A percentile compares a stretch with the other conserved stretches of the same genome.
Evolutionary conservation across 768 basidiomycete genomes (phyloP).

Genomic region (Lentinula detonsa): DNA sequence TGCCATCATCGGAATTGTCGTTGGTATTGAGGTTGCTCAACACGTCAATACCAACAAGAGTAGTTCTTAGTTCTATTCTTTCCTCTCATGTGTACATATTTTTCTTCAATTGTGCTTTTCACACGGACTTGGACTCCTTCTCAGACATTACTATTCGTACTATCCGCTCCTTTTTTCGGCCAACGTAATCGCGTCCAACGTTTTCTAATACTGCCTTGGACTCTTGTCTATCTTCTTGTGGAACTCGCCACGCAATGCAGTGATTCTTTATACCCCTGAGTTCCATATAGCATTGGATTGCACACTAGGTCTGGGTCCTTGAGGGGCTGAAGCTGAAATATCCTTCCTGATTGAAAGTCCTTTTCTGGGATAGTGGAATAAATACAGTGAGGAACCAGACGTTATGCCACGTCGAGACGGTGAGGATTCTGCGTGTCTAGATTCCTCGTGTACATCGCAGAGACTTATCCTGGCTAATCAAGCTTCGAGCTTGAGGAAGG

Average conservation of each 20-base stretch:
- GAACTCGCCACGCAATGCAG: not conserved
- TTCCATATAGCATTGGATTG: not conserved
- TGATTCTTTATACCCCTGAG: not conserved
- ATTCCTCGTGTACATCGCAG: not conserved
- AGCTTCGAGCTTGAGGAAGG: not conserved
- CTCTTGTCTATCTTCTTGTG: not conserved
- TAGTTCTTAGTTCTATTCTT: not conserved
- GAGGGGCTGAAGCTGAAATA: not conserved
- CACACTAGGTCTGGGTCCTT: not conserved
- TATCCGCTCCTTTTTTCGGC: not conserved
- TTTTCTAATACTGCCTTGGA: not conserved
- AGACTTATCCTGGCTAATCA: not conserved
- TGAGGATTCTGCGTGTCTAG: not conserved
- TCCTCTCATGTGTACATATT: not conserved
- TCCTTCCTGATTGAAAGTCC: not conserved
- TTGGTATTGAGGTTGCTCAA: constrained; percentile 49
- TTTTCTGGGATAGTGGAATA: not conserved
- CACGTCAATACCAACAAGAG: constrained; percentile 33
- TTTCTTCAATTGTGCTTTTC: not conserved
- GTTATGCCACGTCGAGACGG: not conserved
- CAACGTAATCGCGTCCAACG: not conserved
- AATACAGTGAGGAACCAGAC: not conserved
- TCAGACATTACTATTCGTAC: not conserved
- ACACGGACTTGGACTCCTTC: not conserved
- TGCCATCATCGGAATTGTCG: constrained; percentile 59